Evolutionary conservation across 345 rosid species (phyloP), one percentile per base, ranked within the genome.

Genomic region (Balakata baccata): DNA sequence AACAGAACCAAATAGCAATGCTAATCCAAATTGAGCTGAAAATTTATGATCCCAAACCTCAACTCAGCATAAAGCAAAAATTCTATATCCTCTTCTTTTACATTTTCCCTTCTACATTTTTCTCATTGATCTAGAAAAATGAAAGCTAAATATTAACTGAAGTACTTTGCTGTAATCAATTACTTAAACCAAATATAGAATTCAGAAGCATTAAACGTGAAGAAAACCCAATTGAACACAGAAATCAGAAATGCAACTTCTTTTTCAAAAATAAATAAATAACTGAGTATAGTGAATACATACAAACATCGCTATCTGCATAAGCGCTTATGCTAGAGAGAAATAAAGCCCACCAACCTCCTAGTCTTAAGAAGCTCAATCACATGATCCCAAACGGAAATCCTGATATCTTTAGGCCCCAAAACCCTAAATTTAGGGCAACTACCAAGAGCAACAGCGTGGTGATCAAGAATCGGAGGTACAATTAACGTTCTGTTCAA

Each of bases 361-460:
- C 86, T 76, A 75, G 77, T 77, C 56, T 77, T 80, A 77, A 92
- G 63, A 74, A 91, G 96, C 72, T 91, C 87, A 60, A 91, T 63
- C 7, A 80, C 68, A 77, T 89, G 92, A 66, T 89, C 75, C 97
- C 98, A 95, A 77, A 87, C 92, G 0, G 93, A 79, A 69, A 80
- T 1, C 43, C 96, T 83, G 17, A 92, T 86, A 77, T 85, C 88
- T 20, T 72, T 80, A 8, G 97, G 84, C 14, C 10, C 78, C 64
- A 65, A 77, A 74, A 95, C 94, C 89, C 99, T 87, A 74, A 95
- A 91, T 80, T 92, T 95, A 3, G 99, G 98, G 83, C 99, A 95
- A 75, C 97, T 95, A 6, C 97, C 99, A 11, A 95, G 96, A 71
- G 86, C 94, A 17, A 95, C 87, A 2, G 98, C 99, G 66, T 95